Base-by-base conservation (phyloP, 2,329 filamentous ascomycete species). In the Fusarium austroafricanum region DNA sequence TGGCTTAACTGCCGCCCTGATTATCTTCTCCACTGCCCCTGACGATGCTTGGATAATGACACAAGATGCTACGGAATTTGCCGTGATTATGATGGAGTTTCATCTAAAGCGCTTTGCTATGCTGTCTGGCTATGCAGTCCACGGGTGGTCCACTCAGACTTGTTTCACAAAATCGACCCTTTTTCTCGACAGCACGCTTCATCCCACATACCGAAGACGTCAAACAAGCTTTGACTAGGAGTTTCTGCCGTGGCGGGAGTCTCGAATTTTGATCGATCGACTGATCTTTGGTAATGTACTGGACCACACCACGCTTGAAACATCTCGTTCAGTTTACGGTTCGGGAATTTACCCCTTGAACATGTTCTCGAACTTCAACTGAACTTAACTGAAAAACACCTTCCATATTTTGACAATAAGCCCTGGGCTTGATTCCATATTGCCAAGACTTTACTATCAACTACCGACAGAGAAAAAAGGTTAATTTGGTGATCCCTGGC, bases 21-120 rank as follows among this genome's bases (percentile, higher is more conserved):
- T 55, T 58, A 70, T 69, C 61, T 52, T 64, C 68, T 56, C 68
- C 68, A 67, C 68, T 55, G 49, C 68, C 68, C 68, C 68, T 71
- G 68, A 71, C 68, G 65, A 71, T 71, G 7, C 67, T 46, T 33
- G 31, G 14, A 52, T 40, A 55, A 64, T 54, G 53, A 50, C 49
- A 45, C 31, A 52, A 46, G 42, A 26, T 46, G 35, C 53, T 50
- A 50, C 52, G 62, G 53, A 42, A 28, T 63, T 58, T 29, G 52
- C 49, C 57, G 49, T 28, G 44, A 35, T 51, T 51, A 49, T 63
- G 52, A 31, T 31, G 29, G 29, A 20, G 45, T 47, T 64, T 44
- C 43, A 44, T 44, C 40, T 21, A 37, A 33, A 51, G 39, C 46
- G 21, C 31, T 57, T 56, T 66, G 49, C 47, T 50, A 51, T 67